phyloP scores from a whole-genome alignment of 306 rosid species.

The Alnus rubra region DNA sequence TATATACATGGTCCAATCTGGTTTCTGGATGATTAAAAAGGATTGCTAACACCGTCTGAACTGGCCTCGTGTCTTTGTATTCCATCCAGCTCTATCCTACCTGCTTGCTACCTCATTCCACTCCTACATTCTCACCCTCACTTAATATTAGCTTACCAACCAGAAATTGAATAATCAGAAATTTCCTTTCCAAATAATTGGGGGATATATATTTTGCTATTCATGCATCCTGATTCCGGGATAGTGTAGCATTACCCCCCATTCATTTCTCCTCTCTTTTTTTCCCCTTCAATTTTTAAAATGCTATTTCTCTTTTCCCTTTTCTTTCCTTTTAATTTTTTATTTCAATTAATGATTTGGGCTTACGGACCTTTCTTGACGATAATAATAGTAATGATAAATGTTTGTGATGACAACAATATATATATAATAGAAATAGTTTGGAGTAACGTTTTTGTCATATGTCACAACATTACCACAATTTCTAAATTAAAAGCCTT shows the following conservation, averaged over 20 bases:
- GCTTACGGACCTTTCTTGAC: too few species aligned
- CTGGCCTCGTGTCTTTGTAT: conserved; percentile 1
- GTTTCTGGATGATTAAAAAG: too few species aligned
- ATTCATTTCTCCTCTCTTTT: neutral
- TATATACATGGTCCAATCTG: neutral
- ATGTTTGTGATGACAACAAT: too few species aligned
- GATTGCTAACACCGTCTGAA: neutral
- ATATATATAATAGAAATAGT: too few species aligned
- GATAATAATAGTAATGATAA: too few species aligned
- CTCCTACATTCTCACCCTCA: too few species aligned
- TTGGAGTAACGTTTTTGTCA: too few species aligned
- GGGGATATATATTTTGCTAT: too few species aligned
- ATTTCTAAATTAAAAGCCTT: neutral
- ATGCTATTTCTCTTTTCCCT: neutral
- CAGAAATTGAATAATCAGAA: too few species aligned
- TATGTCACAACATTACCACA: neutral
- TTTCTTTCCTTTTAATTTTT: neutral
- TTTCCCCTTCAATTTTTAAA: neutral
- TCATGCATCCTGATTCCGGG: too few species aligned
- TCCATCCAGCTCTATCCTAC: neutral
- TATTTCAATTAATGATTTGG: neutral
- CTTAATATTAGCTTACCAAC: too few species aligned
- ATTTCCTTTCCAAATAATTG: too few species aligned
- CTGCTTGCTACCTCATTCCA: neutral
- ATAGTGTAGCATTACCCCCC: neutral